Base-by-base conservation (phyloP, 2,329 filamentous ascomycete species). In the Trichoderma sp. region DNA sequence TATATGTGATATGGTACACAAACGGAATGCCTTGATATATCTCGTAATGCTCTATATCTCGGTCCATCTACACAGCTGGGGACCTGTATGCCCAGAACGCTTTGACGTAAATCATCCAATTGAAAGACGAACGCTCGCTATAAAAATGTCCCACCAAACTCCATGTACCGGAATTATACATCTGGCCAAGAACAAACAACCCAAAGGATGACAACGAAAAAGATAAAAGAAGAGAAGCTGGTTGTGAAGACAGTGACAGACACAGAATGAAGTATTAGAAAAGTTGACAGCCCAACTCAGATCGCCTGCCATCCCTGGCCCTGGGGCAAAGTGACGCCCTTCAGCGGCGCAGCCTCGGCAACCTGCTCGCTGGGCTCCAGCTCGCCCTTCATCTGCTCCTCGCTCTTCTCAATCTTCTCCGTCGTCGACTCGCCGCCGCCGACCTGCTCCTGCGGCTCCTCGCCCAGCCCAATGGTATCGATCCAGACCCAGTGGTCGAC, bases 401-500 rank as follows among this genome's bases (percentile, higher is more conserved):
- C 76, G 7, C 72, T 71, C 10, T 77, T 73, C 21, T 77, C 76
- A 12, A 78, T 72, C 67, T 77, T 72, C 62, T 75, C 66, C 12
- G 69, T 64, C 1, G 70, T 67, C 0, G 74, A 71, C 69, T 77
- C 76, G 59, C 72, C 74, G 4, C 66, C 70, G 4, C 66, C 70
- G 9, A 71, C 72, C 9, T 69, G 67, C 3, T 75, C 73, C 7
- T 67, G 71, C 2, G 70, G 66, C 1, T 75, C 74, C 1, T 75
- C 74, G 0, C 77, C 84, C 67, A 85, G 75, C 7, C 83, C 83
- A 3, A 84, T 77, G 21, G 82, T 76, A 57, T 86, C 81, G 66
- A 87, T 80, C 80, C 80, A 84, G 48, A 75, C 72, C 85, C 85
- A 87, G 62, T 78, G 75, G 3, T 79, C 78, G 7, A 86, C 78